These are phyloP conservation scores for Metschnikowia lunata DNA, from an alignment of 805 yeast species.

Conservation along the genomic window DNA sequence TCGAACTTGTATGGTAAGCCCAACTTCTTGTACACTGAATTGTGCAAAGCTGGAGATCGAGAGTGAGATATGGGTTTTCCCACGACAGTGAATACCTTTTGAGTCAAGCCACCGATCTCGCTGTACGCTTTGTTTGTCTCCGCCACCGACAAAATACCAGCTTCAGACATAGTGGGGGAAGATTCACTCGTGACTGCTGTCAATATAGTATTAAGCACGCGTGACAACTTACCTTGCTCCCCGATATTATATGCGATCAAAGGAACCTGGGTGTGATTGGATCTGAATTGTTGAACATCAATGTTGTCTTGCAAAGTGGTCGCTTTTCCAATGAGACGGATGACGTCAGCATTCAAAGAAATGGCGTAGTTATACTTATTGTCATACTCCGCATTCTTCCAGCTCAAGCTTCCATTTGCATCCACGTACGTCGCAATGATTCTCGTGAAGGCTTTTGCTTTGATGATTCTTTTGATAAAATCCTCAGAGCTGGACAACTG, in stretches of 20 bases:
- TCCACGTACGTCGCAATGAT: slow-evolving; percentile 85
- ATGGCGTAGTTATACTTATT: slow-evolving; percentile 64
- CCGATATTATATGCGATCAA: slow-evolving; percentile 85
- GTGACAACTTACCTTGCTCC: slow-evolving; percentile 66
- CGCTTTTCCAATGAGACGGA: slow-evolving; percentile 84
- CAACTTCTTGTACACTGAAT: slow-evolving; percentile 66
- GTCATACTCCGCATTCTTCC: slow-evolving; percentile 75
- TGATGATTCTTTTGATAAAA: slow-evolving; percentile 48
- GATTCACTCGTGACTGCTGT: slow-evolving; percentile 80
- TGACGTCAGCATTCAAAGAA: slow-evolving; percentile 61
- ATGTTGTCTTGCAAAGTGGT: slow-evolving; percentile 60
- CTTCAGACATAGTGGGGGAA: slow-evolving; percentile 71
- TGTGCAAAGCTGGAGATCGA: slow-evolving; percentile 83
- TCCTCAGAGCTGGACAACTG: slow-evolving; percentile 66
- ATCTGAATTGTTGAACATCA: slow-evolving; percentile 64
- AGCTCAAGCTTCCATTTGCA: slow-evolving; percentile 53
- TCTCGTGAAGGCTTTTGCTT: slow-evolving; percentile 55
- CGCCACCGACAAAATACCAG: slow-evolving; percentile 68
- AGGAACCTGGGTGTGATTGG: slow-evolving; percentile 51
- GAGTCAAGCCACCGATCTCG: slow-evolving; percentile 57
- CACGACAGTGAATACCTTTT: slow-evolving; percentile 63
- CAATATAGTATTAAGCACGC: slow-evolving; percentile 67
- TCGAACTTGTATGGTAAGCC: slow-evolving; percentile 74
- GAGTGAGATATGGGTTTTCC: slow-evolving; percentile 86
- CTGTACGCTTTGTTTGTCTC: slow-evolving; percentile 57